phyloP scores from a whole-genome alignment of 495 filamentous ascomycete genomes.

The Neurospora sp. region DNA sequence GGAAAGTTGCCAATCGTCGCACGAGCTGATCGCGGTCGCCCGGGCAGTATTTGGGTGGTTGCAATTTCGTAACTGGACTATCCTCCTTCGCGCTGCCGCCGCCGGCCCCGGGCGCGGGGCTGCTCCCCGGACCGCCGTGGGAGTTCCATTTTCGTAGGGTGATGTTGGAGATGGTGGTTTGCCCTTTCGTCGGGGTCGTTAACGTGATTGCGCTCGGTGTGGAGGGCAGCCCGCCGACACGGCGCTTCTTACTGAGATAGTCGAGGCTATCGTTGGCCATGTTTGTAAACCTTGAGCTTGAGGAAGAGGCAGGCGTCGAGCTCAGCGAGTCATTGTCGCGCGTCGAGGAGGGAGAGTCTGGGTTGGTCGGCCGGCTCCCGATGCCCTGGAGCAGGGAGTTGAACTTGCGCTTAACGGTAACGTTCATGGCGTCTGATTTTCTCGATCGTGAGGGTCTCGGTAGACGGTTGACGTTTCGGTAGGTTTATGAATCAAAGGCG shows the following conservation, averaged over 20 bases:
- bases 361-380: constrained; percentile 24
- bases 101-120: not conserved
- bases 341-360: constrained; percentile 11
- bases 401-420: constrained; percentile 47
- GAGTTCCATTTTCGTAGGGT: constrained; percentile 32
- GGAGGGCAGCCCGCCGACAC: constrained; percentile 24
- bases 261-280: constrained; percentile 19
- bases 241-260: constrained; percentile 37
- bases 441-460: not conserved
- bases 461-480: not conserved
- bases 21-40: constrained; percentile 79
- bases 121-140: constrained; percentile 4
- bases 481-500: not conserved
- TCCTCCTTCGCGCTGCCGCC: not conserved
- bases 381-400: constrained; percentile 45
- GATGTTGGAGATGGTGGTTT: constrained; percentile 30
- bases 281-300: constrained; percentile 10
- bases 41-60: constrained; percentile 51
- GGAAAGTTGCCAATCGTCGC: constrained; percentile 72
- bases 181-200: constrained; percentile 13
- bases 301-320: constrained; percentile 3
- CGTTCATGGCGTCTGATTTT: constrained; percentile 32
- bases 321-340: not conserved
- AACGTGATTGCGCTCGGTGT: constrained; percentile 4
- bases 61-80: not conserved